phyloP scores from a whole-genome alignment of 345 rosid species.

The Pistacia atlantica region DNA sequence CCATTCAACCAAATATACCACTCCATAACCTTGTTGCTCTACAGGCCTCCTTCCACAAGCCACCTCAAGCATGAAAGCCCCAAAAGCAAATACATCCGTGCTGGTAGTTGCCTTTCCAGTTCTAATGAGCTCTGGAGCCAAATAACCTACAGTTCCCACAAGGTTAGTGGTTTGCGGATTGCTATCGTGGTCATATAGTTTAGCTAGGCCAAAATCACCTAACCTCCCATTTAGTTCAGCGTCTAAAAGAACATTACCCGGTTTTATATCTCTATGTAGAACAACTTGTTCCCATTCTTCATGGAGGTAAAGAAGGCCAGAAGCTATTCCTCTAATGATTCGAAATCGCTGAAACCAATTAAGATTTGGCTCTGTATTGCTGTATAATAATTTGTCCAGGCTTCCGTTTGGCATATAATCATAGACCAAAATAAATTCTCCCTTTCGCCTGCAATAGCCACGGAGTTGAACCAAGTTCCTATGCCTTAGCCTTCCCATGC shows the following conservation, averaged over 20 bases:
- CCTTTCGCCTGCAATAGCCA: constrained; percentile 44
- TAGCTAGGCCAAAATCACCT: constrained; percentile 41
- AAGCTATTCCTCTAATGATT: constrained; percentile 44
- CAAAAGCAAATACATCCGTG: constrained; percentile 49
- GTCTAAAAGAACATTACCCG: constrained; percentile 48
- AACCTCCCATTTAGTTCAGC: constrained; percentile 23
- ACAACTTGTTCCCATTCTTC: constrained; percentile 59
- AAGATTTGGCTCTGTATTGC: constrained; percentile 23
- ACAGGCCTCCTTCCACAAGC: constrained; percentile 57
- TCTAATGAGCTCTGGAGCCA: constrained; percentile 46
- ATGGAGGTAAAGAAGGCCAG: constrained; percentile 53
- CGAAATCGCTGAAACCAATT: constrained; percentile 46
- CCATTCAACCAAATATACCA: constrained; percentile 35
- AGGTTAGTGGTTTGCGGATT: constrained; percentile 40
- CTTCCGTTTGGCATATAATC: constrained; percentile 53
- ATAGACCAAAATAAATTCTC: constrained; percentile 47
- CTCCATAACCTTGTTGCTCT: constrained; percentile 12
- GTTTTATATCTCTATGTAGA: constrained; percentile 57
- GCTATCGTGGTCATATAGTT: constrained; percentile 22
- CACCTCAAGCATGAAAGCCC: constrained; percentile 52
- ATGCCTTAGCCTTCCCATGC: constrained; percentile 38
- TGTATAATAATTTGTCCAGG: constrained; percentile 42
- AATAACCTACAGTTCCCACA: constrained; percentile 51
- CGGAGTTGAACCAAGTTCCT: constrained; percentile 40
- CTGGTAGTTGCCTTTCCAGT: constrained; percentile 44